These are phyloP conservation scores for Saturnispora gosingensis DNA, from an alignment of 805 yeast species.

Conservation along the genomic window DNA sequence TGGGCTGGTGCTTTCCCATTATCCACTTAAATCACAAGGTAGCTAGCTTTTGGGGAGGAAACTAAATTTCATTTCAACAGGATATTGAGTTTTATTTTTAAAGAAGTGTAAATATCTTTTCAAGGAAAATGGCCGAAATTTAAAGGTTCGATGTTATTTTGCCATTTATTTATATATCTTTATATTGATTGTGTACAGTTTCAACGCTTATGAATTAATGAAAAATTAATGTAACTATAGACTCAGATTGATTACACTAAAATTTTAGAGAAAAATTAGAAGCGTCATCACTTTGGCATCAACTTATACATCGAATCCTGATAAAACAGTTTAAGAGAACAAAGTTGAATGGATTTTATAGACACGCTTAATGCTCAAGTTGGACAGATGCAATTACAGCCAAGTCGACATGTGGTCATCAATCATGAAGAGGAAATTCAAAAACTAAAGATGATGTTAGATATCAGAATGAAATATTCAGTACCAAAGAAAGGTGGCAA, in stretches of 20 bases:
- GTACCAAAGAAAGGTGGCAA: conserved; percentile 10
- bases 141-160: background rate
- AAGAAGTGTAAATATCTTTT: background rate
- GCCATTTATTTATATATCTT: background rate
- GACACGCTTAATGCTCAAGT: conserved; percentile 5
- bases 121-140: background rate
- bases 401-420: background rate
- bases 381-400: background rate
- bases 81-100: conserved; percentile 7
- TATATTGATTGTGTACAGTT: background rate
- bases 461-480: conserved; percentile 8
- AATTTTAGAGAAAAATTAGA: too few relatives aligned
- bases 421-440: conserved; percentile 3
- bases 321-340: background rate
- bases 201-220: background rate
- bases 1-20: conserved; percentile 91
- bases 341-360: conserved; percentile 4
- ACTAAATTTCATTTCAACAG: background rate
- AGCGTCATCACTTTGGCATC: background rate
- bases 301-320: background rate
- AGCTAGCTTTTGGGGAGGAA: background rate
- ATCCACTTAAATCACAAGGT: conserved; percentile 33
- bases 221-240: background rate
- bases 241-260: background rate
- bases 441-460: conserved; percentile 1